phyloP scores from a whole-genome alignment of 257 asterid genomes.

The Eustoma russellianum region DNA sequence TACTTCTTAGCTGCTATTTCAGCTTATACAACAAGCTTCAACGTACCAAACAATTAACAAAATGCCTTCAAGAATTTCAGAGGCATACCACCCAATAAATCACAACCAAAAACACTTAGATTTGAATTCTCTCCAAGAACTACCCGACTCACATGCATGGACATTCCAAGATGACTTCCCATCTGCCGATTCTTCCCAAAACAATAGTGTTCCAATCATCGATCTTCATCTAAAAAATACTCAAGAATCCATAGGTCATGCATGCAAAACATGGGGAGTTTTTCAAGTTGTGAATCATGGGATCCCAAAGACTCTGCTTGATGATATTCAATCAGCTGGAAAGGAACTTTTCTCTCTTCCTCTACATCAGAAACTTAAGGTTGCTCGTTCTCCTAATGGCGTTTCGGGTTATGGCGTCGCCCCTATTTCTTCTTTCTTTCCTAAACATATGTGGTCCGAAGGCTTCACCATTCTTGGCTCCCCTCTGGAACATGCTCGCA shows the following conservation, averaged over 20 bases:
- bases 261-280: constrained; percentile 90
- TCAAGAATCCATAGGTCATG: constrained; percentile 51
- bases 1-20: background rate
- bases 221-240: constrained; percentile 38
- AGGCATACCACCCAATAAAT: constrained; percentile 22
- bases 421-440: constrained; percentile 69
- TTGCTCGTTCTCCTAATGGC: constrained; percentile 53
- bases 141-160: constrained; percentile 98
- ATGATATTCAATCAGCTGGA: constrained; percentile 32
- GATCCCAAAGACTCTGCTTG: constrained; percentile 32
- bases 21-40: background rate
- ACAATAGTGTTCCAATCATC: constrained; percentile 48
- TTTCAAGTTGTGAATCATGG: constrained; percentile 63
- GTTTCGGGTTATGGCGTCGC: constrained; percentile 74
- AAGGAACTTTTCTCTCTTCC: constrained; percentile 62
- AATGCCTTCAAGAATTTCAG: constrained; percentile 50
- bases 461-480: constrained; percentile 90
- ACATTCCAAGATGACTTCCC: constrained; percentile 18
- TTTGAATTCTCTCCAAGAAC: constrained; percentile 44
- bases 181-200: constrained; percentile 1
- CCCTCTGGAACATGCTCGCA: constrained; percentile 61
- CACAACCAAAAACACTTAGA: constrained; percentile 41
- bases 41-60: background rate
- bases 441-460: constrained; percentile 92
- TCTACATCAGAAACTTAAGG: constrained; percentile 61